Evolutionary conservation across 768 basidiomycete species (phyloP), one percentile per base, ranked within the genome.

Genomic region (Leucocoprinus birnbaumii): DNA sequence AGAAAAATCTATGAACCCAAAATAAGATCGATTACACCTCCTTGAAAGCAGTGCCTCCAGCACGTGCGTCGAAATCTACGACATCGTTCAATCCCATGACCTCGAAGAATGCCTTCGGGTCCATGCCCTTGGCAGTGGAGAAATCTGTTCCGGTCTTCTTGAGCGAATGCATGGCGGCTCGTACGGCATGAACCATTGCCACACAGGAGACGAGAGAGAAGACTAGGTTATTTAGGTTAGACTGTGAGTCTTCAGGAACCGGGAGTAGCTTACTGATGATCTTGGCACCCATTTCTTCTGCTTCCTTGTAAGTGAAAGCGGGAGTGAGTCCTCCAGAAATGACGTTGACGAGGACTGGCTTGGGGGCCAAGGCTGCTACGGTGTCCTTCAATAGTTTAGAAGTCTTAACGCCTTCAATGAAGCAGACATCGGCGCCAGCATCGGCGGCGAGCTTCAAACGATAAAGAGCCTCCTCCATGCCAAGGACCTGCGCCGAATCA

Each of bases 121-220:
- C 85, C 87, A 89, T 87, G n/a, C 87, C 83, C 58, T 75, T 71
- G 9, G 75, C 73, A 27, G 73, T 69, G 24, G 64, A 49, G 63
- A 84, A 87, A 65, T 89, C 87, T 7, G 86, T 89, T 7, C 87
- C 87, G 1, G 86, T 87, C 71, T 86, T 86, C 72, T 85, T 87
- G 43, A 89, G 69, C 0, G 83, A 82, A 13, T 77, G 78, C 84
- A 89, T 87, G 3, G 87, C 88, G 16, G 82, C 81, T 38, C 87
- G 84, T 47, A 87, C 79, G 22, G 80, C 86, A 60, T 89, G 87
- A 6, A 87, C 80, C 61, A 85, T 86, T 26, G 87, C 85, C 25
- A 89, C 87, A 58, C 83, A 85, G 24, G 87, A 88, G 2, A 86
- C 84, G 6, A 89, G 71, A 5, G 86, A 88, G 68, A 89, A 89